A percentile compares a stretch with the other conserved stretches of the same genome.
Evolutionary conservation across 192 early-diverging fungal genomes (phyloP).

Genomic region (Rhizophagus prolifer): DNA sequence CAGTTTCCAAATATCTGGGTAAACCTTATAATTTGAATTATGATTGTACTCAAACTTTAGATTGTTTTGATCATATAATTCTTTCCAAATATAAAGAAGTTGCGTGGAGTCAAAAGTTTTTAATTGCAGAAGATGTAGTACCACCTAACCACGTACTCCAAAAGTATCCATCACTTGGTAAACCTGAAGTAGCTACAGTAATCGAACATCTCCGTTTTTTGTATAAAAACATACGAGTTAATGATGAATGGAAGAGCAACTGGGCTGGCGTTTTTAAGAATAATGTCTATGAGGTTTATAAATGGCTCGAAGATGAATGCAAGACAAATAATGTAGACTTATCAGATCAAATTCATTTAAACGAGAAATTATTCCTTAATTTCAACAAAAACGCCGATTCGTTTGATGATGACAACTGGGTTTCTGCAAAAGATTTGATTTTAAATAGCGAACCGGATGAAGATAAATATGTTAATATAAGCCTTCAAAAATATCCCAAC

Average conservation of each 20-base stretch:
- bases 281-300: background rate
- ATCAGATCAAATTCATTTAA: background rate
- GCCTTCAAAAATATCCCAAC: background rate
- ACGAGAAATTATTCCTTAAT: constrained; percentile 12
- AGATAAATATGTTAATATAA: background rate
- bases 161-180: constrained; percentile 10
- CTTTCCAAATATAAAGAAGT: constrained; percentile 9
- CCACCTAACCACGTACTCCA: background rate
- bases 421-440: background rate
- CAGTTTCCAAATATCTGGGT: background rate
- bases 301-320: background rate
- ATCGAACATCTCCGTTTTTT: background rate
- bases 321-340: background rate
- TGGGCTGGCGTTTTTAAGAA: background rate
- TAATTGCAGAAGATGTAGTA: constrained; percentile 12
- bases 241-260: constrained; percentile 6
- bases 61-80: constrained; percentile 1
- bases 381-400: background rate
- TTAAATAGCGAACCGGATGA: background rate
- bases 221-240: background rate
- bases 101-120: constrained; percentile 8
- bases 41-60: background rate
- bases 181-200: background rate
- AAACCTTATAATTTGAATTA: background rate
- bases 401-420: constrained; percentile 6